phyloP scores from a whole-genome alignment of 352 stramenopile species.

The Phytopythium sindhum region DNA sequence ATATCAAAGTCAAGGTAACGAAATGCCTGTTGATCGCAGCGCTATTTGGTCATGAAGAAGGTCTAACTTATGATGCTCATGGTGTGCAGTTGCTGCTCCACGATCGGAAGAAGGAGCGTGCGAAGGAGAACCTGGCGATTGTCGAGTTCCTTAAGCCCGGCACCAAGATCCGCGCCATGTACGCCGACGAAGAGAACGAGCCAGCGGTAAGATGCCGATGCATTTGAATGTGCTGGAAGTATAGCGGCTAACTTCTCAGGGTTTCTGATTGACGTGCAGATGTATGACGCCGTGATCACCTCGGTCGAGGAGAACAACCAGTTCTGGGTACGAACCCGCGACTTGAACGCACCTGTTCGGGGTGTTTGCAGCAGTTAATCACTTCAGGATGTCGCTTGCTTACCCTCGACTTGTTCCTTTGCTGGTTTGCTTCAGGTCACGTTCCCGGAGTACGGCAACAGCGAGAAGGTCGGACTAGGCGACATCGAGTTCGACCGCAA shows the following conservation, averaged over 20 bases:
- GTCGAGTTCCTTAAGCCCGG: conserved; percentile 81
- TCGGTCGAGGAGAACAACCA: conserved; percentile 82
- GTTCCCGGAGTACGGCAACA: conserved; percentile 97
- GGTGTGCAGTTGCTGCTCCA: conserved; percentile 65
- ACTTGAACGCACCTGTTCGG: background rate
- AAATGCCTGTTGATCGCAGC: background rate
- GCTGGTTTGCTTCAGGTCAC: conserved; percentile 70
- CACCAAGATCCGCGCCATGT: conserved; percentile 92
- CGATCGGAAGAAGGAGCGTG: conserved; percentile 60
- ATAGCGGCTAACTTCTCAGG: background rate
- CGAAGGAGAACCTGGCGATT: conserved; percentile 59
- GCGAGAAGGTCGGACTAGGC: conserved; percentile 91
- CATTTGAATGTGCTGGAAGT: background rate
- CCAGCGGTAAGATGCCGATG: conserved; percentile 42
- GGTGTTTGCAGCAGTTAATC: background rate
- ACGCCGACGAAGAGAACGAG: conserved; percentile 95
- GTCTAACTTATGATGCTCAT: conserved; percentile 6
- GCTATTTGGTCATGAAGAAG: background rate
- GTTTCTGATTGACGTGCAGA: conserved; percentile 27
- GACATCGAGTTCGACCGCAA: conserved; percentile 89
- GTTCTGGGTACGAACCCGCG: conserved; percentile 47
- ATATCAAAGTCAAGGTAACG: conserved; percentile 93
- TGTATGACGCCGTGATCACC: conserved; percentile 97
- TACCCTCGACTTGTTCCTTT: background rate
- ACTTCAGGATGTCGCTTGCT: background rate